Evolutionary conservation across 495 filamentous ascomycete species (phyloP).

Genomic region (Friedmanniomyces endolithicus): DNA sequence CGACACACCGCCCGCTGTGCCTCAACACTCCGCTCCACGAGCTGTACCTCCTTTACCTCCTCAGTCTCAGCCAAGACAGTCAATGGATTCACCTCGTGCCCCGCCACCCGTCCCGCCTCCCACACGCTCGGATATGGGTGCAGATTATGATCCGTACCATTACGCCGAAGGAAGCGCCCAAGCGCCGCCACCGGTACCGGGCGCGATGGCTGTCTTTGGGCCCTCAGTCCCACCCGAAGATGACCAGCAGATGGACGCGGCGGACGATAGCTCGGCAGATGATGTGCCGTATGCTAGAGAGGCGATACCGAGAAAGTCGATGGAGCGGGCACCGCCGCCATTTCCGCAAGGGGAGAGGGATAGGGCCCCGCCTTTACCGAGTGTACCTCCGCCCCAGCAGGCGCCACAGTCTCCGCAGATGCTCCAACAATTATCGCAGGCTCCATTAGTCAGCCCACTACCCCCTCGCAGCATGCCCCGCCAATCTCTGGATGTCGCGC

Average conservation of each 20-base stretch:
- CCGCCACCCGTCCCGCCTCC: conserved; percentile 28
- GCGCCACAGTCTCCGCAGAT: too few species aligned
- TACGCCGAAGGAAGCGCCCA: conserved; percentile 17
- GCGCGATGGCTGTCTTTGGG: conserved; percentile 14
- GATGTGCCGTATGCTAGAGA: conserved; percentile 25
- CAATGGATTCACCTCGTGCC: conserved; percentile 29
- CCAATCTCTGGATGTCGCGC: conserved; percentile 58
- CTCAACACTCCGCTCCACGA: conserved; percentile 15
- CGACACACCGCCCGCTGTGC: conserved; percentile 21
- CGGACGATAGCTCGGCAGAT: conserved; percentile 23
- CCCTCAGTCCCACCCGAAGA: conserved; percentile 17
- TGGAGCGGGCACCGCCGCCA: conserved; percentile 26
- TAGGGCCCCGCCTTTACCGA: conserved; percentile 8
- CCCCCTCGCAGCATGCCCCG: conserved; percentile 29
- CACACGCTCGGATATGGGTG: conserved; percentile 16
- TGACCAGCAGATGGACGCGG: background rate
- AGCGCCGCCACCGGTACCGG: conserved; percentile 17
- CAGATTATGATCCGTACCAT: conserved; percentile 32
- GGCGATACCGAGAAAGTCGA: conserved; percentile 27
- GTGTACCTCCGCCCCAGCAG: conserved; percentile 3
- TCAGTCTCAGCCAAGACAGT: conserved; percentile 20
- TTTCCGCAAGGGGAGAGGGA: conserved; percentile 21
- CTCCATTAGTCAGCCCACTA: background rate
- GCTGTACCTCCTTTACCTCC: conserved; percentile 31
- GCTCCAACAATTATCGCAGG: conserved; percentile 12